Percentiles rank a stretch among this genome's conserved stretches.
phyloP scores from a whole-genome alignment of 345 rosid genomes.

The sweet orange (Citrus sinensis) region DVS_A1.0 CM039167.1:27186501-27187000 shows the following conservation, averaged over 20 bases:
- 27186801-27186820: background rate
- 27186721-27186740: background rate
- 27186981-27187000: background rate
- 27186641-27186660: background rate
- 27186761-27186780: background rate
- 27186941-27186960: background rate
- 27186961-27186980: background rate
- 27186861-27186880: background rate
- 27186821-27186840: background rate
- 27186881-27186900: background rate
- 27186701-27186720: background rate
- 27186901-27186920: too few relatives aligned
- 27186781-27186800: background rate
- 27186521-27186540: background rate
- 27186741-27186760: background rate
- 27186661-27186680: background rate
- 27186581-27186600: background rate
- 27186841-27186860: background rate
- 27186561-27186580: background rate
- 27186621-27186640: background rate
- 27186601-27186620: background rate
- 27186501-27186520: background rate
- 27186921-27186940: background rate
- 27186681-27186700: background rate
- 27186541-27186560: background rate